These are phyloP conservation scores for Cudoniella acicularis DNA, from an alignment of 495 filamentous ascomycete genomes.

Conservation along the genomic window DNA sequence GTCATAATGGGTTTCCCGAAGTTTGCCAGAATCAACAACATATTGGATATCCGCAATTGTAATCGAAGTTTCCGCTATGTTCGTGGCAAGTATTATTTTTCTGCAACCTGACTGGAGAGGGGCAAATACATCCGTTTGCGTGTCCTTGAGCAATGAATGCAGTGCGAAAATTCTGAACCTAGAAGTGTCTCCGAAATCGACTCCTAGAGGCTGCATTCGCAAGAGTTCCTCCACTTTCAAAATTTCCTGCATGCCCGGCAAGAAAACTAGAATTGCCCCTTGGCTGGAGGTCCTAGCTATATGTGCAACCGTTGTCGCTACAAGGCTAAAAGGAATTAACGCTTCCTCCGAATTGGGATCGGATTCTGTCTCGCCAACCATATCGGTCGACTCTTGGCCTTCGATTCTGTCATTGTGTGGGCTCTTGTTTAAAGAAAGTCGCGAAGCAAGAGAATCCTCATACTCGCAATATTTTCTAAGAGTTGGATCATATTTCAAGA, in stretches of 20 bases:
- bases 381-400: slow-evolving; percentile 19
- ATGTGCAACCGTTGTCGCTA: slow-evolving; percentile 46
- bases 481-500: no score
- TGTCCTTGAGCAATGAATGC: slow-evolving; percentile 82
- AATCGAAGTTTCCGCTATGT: slow-evolving; percentile 95
- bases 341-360: slow-evolving; percentile 36
- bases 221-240: slow-evolving; percentile 73
- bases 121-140: slow-evolving; percentile 81
- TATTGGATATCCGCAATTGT: slow-evolving; percentile 88
- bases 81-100: slow-evolving; percentile 88
- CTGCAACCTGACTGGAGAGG: slow-evolving; percentile 71
- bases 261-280: slow-evolving; percentile 86
- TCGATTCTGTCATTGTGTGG: background rate
- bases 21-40: slow-evolving; percentile 89
- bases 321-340: slow-evolving; percentile 43
- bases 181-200: slow-evolving; percentile 40
- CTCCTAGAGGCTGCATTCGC: slow-evolving; percentile 65
- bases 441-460: no score
- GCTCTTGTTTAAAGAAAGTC: background rate
- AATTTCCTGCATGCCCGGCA: slow-evolving; percentile 88
- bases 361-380: slow-evolving; percentile 26
- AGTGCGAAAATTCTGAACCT: slow-evolving; percentile 51
- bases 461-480: no score
- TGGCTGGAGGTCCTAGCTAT: slow-evolving; percentile 48
- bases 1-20: slow-evolving; percentile 85